Base-by-base conservation (phyloP, 345 rosid genomes). In the Rhizophora apiculata region DNA sequence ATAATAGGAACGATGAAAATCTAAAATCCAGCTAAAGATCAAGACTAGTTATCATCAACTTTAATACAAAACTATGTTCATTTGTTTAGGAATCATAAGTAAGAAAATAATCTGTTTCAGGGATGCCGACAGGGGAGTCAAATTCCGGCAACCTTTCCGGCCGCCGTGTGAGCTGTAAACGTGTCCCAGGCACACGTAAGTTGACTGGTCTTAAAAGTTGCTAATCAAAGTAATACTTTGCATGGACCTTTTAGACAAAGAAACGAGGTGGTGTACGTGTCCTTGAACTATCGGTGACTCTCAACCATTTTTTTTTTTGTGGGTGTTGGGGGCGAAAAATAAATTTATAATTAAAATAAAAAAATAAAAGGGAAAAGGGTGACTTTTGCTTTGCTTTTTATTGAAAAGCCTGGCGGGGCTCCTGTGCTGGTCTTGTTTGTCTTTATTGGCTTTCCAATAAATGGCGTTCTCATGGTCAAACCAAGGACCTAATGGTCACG, bases 121-220 rank as follows among this genome's bases (percentile, higher is more conserved):
- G 58, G 74, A 46, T 69, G 63, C 84, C 77, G 72, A 78, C 83
- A 59, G 13, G 11, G 1, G 2, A 63, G 79, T 77, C 79, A 73
- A 72, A 69, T 19, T 32, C 78, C 73, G 82, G 79, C 67, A 0
- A 46, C 1, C 26, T 24, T 70, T 26, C 82, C 77, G 83, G 74
- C 73, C 0, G 65, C 0, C 6, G 7, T 6, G 16, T 49, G 52
- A 52, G 37, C 27, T 2, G 2, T 52, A 64, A 82, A 82, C 78
- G 79, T 77, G 82, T 73, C 58, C 61, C 8, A 34, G 79, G 76
- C 81, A 84, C 81, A 80, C 76, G 84, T 79, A 18, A 46, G 69
- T 27, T 1, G 6, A 68, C 67, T 64, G 49, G 65, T 74, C 82
- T 56, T 73, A 68, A 79, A 75, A 65, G 21, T 63, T 63, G 32